These are phyloP conservation scores for Physaria fendleri DNA, from an alignment of 345 rosid species.

Conservation along the genomic window DNA sequence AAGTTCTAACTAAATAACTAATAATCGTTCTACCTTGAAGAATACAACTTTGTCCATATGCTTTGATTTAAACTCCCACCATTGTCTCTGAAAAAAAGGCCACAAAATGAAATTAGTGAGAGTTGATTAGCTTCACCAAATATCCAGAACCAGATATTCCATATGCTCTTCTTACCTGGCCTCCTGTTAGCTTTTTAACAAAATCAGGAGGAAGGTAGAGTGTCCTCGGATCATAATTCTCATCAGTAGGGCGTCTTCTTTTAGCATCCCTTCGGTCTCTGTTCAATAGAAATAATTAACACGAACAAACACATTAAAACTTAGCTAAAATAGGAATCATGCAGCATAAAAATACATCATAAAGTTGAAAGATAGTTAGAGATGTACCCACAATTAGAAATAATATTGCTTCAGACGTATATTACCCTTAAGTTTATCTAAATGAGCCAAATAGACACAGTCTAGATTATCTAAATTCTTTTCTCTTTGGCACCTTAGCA, in stretches of 20 bases:
- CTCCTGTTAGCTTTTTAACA: conserved; percentile 66
- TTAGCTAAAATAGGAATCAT: neutral
- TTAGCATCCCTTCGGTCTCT: conserved; percentile 67
- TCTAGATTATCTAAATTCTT: neutral
- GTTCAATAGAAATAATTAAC: conserved; percentile 22
- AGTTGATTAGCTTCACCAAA: conserved; percentile 1
- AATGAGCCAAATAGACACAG: neutral
- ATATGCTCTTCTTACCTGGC: conserved; percentile 56
- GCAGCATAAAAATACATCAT: neutral
- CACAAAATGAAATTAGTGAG: conserved; percentile 19
- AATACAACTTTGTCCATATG: conserved; percentile 98
- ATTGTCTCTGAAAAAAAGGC: conserved; percentile 62
- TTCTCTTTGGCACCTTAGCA: conserved; percentile 1
- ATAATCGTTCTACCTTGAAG: conserved; percentile 60
- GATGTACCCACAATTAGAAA: neutral
- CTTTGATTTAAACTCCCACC: conserved; percentile 99
- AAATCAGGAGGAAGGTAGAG: conserved; percentile 86
- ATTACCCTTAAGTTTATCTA: conserved; percentile 1
- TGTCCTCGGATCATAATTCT: conserved; percentile 70
- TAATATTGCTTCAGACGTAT: neutral
- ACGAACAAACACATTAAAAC: conserved; percentile 1
- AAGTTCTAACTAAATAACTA: neutral
- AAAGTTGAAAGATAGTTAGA: neutral
- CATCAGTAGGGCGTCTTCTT: conserved; percentile 63
- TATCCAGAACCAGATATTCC: conserved; percentile 7